A percentile compares a stretch with the other conserved stretches of the same genome.
phyloP scores from a whole-genome alignment of 768 basidiomycete species.

The Gymnopilus junonius region DNA sequence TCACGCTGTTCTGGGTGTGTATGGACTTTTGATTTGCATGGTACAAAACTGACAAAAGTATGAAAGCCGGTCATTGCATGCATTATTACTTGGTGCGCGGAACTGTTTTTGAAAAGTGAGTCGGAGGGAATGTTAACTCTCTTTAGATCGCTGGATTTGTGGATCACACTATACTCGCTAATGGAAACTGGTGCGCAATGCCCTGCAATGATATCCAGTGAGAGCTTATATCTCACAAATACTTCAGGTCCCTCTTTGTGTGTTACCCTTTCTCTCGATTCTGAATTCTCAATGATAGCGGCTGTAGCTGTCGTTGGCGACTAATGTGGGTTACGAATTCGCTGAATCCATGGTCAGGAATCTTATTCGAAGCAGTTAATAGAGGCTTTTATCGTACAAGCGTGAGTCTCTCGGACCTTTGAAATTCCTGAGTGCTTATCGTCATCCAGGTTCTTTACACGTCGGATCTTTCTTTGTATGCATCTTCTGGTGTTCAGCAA shows the following conservation, averaged over 20 bases:
- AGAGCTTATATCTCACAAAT: not conserved
- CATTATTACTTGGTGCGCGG: conserved; percentile 47
- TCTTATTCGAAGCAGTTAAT: conserved; percentile 31
- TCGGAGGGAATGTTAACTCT: not conserved
- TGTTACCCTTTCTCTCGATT: conserved; percentile 5
- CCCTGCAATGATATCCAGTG: not conserved
- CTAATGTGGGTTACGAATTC: conserved; percentile 34
- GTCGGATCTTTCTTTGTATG: conserved; percentile 43
- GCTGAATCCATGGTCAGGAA: not conserved
- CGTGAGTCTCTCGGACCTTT: conserved; percentile 28
- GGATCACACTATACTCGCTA: conserved; percentile 27
- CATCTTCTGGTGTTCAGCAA: not conserved
- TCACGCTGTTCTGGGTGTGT: conserved; percentile 45
- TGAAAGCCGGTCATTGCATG: conserved; percentile 44
- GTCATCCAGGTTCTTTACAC: conserved; percentile 41
- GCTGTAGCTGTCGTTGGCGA: conserved; percentile 39
- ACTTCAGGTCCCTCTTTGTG: conserved; percentile 40
- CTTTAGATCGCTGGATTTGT: conserved; percentile 43
- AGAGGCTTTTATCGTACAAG: conserved; percentile 47
- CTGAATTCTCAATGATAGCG: not conserved
- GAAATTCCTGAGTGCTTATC: not conserved
- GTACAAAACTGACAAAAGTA: not conserved
- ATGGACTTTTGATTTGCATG: not conserved
- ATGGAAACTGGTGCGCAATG: conserved; percentile 42
- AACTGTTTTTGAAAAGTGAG: too few species aligned